Percentiles rank a stretch among this genome's conserved stretches.
Evolutionary conservation across 2,329 filamentous ascomycete species (phyloP).

Genomic region (Aurifilum marmelostoma): DNA sequence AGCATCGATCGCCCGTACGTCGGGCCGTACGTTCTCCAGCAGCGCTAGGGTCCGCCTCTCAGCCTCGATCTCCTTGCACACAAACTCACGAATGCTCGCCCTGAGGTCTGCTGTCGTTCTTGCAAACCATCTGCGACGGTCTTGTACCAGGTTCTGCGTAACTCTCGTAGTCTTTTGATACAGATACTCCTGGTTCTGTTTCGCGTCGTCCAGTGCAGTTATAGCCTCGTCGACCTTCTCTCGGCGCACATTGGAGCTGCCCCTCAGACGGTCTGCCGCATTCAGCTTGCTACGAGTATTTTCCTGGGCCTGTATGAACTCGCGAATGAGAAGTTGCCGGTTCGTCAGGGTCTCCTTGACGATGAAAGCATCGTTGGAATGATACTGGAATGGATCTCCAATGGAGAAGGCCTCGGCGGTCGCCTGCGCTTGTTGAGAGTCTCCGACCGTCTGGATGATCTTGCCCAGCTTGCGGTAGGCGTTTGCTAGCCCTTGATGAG

Average conservation of each 20-base stretch:
- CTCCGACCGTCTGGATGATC: constrained; percentile 88
- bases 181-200: constrained; percentile 78
- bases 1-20: constrained; percentile 89
- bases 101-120: constrained; percentile 85
- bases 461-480: constrained; percentile 96
- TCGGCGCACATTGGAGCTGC: constrained; percentile 80
- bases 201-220: constrained; percentile 82
- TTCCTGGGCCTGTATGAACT: constrained; percentile 90
- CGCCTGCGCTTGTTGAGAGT: constrained; percentile 94
- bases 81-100: constrained; percentile 85
- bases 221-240: constrained; percentile 99
- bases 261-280: constrained; percentile 86
- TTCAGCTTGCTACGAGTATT: constrained; percentile 78
- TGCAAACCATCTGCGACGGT: constrained; percentile 89
- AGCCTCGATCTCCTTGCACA: constrained; percentile 91
- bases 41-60: constrained; percentile 90
- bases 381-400: constrained; percentile 90
- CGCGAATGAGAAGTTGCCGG: constrained; percentile 91
- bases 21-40: constrained; percentile 89
- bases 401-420: constrained; percentile 95
- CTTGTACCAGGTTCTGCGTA: constrained; percentile 83
- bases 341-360: constrained; percentile 98
- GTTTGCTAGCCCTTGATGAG: constrained; percentile 81
- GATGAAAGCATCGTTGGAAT: constrained; percentile 94
- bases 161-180: constrained; percentile 86